Evolutionary conservation across 768 basidiomycete species (phyloP), one percentile per base, ranked within the genome.

Genomic region (Naganishia kalamii): DNA sequence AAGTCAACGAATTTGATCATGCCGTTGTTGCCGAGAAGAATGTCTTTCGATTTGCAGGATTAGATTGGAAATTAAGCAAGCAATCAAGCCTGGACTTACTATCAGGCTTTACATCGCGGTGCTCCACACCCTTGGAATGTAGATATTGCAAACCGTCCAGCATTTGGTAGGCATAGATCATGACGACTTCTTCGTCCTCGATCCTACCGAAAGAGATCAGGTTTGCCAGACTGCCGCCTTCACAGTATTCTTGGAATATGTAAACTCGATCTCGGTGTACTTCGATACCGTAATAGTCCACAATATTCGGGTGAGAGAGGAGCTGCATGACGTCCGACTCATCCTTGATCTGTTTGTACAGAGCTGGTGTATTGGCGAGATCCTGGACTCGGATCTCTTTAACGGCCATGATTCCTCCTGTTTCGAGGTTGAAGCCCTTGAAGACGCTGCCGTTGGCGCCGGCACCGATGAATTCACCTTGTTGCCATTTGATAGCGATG

Each of bases 371-470:
- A 21, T 90, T 90, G 5, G 90, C 86, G 13, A 94, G 81, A 76
- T 97, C 94, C 75, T 93, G 92, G 77, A 93, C 94, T 65, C 92
- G 91, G 77, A 98, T 92, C 80, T 98, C 96, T 80, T 99, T 99
- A 72, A 97, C 96, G 10, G 96, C 96, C 92, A 99, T 97, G 67
- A 97, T 85, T 46, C 89, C 88, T 49, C 93, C 91, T 0, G 89
- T 88, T 74, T 98, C 96, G 62, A 98, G 83, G 76, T 98, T 98
- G 79, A 97, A 88, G 19, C 93, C 96, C 50, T 92, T 85, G 77
- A 98, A 99, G n/a, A 99, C 96, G n/a, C 90, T 94, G 23, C 96
- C 96, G 77, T 96, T 97, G 10, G 96, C 93, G 17, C 96, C 96
- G n/a, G 92, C 87, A 57, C 94, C 96, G 70, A 99, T 97, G 80